Conservation (phyloP, 257 asterid species). For the Ehretia macrophylla region DNA sequence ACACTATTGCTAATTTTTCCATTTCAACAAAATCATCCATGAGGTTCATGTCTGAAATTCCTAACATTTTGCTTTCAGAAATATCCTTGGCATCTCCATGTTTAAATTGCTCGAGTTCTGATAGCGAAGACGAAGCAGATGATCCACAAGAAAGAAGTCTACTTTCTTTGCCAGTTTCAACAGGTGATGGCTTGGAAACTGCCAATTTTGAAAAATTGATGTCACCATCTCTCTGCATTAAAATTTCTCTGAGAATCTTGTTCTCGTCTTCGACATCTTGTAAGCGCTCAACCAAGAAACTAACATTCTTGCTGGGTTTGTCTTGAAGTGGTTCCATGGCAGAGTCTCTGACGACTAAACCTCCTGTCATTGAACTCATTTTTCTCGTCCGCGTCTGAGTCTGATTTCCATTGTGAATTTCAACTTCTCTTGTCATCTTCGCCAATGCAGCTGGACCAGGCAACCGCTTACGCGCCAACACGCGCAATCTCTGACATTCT, state of each 20-base stretch:
- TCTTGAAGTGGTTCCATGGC: conserved; percentile 16
- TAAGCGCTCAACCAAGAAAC: conserved; percentile 50
- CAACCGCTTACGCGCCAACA: conserved; percentile 46
- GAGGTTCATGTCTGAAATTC: conserved; percentile 72
- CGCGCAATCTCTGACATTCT: conserved; percentile 79
- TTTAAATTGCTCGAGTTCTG: conserved; percentile 19
- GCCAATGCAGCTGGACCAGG: conserved; percentile 34
- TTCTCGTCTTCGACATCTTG: conserved; percentile 64
- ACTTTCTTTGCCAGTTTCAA: background rate
- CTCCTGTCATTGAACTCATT: conserved; percentile 21
- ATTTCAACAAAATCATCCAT: conserved; percentile 96
- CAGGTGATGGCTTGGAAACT: conserved; percentile 3
- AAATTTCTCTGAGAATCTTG: conserved; percentile 38
- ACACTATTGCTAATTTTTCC: conserved; percentile 89
- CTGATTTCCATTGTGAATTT: conserved; percentile 31
- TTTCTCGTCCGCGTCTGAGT: conserved; percentile 34
- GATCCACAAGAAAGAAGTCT: conserved; percentile 26
- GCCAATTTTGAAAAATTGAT: conserved; percentile 2
- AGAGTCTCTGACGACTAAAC: conserved; percentile 21
- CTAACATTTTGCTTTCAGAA: conserved; percentile 37
- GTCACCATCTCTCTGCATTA: conserved; percentile 53
- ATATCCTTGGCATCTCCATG: conserved; percentile 15
- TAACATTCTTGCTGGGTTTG: conserved; percentile 31
- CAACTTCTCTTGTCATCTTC: conserved; percentile 36
- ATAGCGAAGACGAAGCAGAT: conserved; percentile 26